A percentile compares a stretch with the other conserved stretches of the same genome.
Conservation (phyloP, 371 early-diverging fungal species). For the Thermomucor indicae-seudaticae region DNA sequence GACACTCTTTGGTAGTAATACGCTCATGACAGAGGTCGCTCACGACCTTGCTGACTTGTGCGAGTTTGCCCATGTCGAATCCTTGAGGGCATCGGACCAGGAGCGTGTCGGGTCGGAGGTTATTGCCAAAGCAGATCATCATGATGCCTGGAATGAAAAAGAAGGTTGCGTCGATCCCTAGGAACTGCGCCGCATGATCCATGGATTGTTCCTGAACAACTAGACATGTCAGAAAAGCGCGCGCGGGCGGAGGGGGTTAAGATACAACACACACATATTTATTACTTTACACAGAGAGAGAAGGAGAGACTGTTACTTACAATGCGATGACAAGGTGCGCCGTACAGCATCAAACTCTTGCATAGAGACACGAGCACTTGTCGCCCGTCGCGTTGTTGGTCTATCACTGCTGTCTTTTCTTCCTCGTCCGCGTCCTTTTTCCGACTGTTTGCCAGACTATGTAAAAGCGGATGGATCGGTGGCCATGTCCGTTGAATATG, state of each 20-base stretch:
- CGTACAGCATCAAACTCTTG: slow-evolving; percentile 66
- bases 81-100: slow-evolving; percentile 49
- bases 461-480: too few relatives aligned
- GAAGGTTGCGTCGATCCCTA: slow-evolving; percentile 50
- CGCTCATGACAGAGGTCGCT: slow-evolving; percentile 35
- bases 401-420: background rate
- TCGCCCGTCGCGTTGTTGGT: slow-evolving; percentile 22
- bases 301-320: slow-evolving; percentile 17
- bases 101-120: slow-evolving; percentile 57
- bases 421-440: background rate
- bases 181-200: slow-evolving; percentile 38
- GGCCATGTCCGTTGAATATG: too few relatives aligned
- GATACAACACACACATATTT: too few relatives aligned
- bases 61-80: slow-evolving; percentile 61
- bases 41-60: slow-evolving; percentile 43
- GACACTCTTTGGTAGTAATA: slow-evolving; percentile 44
- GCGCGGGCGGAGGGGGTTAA: too few relatives aligned
- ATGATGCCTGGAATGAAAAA: slow-evolving; percentile 60
- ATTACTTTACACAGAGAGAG: background rate
- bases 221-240: background rate
- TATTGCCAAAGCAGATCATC: slow-evolving; percentile 58
- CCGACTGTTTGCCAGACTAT: background rate
- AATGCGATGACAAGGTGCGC: slow-evolving; percentile 72
- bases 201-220: slow-evolving; percentile 46
- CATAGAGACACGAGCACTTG: slow-evolving; percentile 62